Conservation (phyloP, 306 rosid species). For the Dalbergia cochinchinensis region DNA sequence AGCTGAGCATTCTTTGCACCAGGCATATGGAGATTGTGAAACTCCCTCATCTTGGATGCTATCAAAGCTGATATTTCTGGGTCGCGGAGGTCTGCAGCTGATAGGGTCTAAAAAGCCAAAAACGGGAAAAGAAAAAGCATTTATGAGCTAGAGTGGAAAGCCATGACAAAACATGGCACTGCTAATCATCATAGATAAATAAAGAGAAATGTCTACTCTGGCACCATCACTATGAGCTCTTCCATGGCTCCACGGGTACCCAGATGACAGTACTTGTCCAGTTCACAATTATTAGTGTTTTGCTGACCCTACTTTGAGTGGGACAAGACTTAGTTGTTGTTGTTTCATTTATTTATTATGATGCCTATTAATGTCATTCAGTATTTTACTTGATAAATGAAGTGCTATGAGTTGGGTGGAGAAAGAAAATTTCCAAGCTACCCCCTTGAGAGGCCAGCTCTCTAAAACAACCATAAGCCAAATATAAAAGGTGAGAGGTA, state of each 20-base stretch:
- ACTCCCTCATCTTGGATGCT: conserved; percentile 81
- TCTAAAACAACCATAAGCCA: too few relatives aligned
- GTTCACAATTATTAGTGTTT: neutral
- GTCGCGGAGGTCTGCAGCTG: conserved; percentile 74
- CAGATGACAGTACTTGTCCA: neutral
- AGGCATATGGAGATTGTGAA: conserved; percentile 77
- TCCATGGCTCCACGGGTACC: neutral
- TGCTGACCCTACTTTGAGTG: too few relatives aligned
- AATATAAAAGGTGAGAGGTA: neutral
- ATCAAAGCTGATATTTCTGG: conserved; percentile 74
- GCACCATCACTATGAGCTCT: neutral
- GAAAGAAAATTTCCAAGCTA: neutral
- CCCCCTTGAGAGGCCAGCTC: too few relatives aligned
- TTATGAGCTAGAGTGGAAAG: neutral
- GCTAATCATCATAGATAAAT: neutral
- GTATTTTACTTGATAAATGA: neutral
- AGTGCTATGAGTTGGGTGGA: neutral
- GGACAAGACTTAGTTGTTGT: too few relatives aligned
- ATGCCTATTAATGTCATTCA: neutral
- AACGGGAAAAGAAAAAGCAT: neutral
- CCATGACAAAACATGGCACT: neutral
- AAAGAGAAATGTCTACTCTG: neutral
- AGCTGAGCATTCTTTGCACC: conserved; percentile 61
- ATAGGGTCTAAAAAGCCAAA: conserved; percentile 66
- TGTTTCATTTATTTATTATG: too few relatives aligned